Evolutionary conservation across 768 basidiomycete genomes (phyloP).

Genomic region (Amanita rimosa): DNA sequence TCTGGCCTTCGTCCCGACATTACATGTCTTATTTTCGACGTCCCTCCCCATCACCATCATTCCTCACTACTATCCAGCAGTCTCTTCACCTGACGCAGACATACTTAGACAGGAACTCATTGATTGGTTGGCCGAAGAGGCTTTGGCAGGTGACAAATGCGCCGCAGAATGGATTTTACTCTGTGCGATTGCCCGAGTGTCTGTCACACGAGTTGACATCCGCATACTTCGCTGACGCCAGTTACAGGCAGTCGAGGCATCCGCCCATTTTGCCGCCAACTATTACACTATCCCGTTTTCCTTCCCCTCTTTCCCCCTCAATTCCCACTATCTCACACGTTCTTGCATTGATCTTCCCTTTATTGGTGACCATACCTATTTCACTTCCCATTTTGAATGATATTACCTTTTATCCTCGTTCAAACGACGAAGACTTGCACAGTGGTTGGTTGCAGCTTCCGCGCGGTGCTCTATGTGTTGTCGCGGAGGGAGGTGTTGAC

Average conservation of each 20-base stretch:
- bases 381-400: constrained; percentile 54
- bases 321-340: constrained; percentile 41
- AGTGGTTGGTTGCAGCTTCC: constrained; percentile 70
- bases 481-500: constrained; percentile 55
- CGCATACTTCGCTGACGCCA: constrained; percentile 4
- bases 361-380: constrained; percentile 43
- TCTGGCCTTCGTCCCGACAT: constrained; percentile 38
- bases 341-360: constrained; percentile 49
- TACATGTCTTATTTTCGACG: constrained; percentile 54
- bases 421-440: constrained; percentile 59
- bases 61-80: constrained; percentile 25
- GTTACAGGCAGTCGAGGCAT: constrained; percentile 49
- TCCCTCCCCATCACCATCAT: constrained; percentile 28
- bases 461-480: constrained; percentile 40
- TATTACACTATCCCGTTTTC: constrained; percentile 53
- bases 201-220: constrained; percentile 15
- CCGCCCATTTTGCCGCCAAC: constrained; percentile 60
- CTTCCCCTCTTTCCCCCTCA: constrained; percentile 23
- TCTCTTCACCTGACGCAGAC: constrained; percentile 10
- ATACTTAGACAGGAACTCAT: constrained; percentile 43
- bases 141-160: constrained; percentile 52
- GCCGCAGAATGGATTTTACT: constrained; percentile 73
- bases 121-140: constrained; percentile 62
- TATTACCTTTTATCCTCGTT: constrained; percentile 49
- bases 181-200: constrained; percentile 52